phyloP scores from a whole-genome alignment of 2,329 filamentous ascomycete genomes.

The Nemania abortiva region DNA sequence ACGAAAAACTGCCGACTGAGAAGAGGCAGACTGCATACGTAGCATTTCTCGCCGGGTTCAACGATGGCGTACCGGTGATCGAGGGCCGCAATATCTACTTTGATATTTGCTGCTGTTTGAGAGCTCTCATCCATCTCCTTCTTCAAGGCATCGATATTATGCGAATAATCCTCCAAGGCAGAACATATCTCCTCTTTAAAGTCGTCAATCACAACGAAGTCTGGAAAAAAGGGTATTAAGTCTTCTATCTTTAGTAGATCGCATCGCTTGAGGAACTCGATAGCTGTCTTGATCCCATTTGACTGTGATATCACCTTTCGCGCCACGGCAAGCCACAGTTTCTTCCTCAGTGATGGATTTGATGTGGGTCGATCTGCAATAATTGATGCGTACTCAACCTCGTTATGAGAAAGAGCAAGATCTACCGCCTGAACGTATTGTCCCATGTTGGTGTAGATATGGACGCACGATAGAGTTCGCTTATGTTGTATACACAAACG shows the following conservation, averaged over 20 bases:
- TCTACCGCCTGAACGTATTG: slow-evolving; percentile 95
- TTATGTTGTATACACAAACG: slow-evolving; percentile 95
- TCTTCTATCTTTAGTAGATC: slow-evolving; percentile 95
- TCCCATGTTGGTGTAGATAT: slow-evolving; percentile 97
- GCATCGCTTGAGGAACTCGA: slow-evolving; percentile 92
- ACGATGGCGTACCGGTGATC: slow-evolving; percentile 95
- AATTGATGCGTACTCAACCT: slow-evolving; percentile 88
- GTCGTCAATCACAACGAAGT: slow-evolving; percentile 98
- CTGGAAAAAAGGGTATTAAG: slow-evolving; percentile 96
- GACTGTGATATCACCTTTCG: slow-evolving; percentile 91
- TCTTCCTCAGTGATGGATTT: slow-evolving; percentile 85
- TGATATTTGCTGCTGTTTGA: slow-evolving; percentile 89
- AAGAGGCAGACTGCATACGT: slow-evolving; percentile 85
- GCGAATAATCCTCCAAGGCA: slow-evolving; percentile 92
- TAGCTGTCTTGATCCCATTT: slow-evolving; percentile 90
- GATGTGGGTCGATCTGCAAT: slow-evolving; percentile 89
- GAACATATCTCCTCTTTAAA: slow-evolving; percentile 98
- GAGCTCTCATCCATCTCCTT: slow-evolving; percentile 96
- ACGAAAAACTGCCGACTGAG: slow-evolving; percentile 96
- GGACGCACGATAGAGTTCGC: slow-evolving; percentile 92
- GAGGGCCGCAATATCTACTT: slow-evolving; percentile 85
- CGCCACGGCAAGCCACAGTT: slow-evolving; percentile 94
- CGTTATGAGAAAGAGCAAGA: slow-evolving; percentile 87
- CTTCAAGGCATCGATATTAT: slow-evolving; percentile 88
- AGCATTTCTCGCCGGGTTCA: slow-evolving; percentile 94